phyloP scores from a whole-genome alignment of 768 basidiomycete genomes.

The Arthromyces matolae region DNA sequence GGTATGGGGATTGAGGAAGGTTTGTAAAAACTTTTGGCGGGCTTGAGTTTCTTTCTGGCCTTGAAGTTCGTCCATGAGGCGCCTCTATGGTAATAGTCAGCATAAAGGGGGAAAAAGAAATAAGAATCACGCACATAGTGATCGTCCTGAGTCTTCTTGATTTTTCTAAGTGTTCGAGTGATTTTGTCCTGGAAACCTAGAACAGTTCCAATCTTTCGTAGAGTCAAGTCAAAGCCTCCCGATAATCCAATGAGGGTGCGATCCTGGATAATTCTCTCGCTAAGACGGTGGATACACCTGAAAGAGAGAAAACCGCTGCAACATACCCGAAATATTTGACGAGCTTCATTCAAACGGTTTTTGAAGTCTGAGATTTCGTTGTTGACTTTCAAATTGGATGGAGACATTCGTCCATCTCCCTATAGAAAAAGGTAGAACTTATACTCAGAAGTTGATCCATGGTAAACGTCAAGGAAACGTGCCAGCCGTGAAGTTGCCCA shows the following conservation, averaged over 20 bases:
- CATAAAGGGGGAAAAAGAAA: too few relatives aligned
- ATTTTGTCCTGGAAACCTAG: neutral
- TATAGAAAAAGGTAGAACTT: too few relatives aligned
- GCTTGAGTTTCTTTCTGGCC: neutral
- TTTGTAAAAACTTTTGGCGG: neutral
- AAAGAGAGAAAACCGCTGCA: neutral
- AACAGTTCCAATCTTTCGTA: neutral
- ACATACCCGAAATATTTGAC: conserved; percentile 11
- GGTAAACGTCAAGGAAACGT: neutral
- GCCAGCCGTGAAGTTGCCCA: conserved; percentile 13
- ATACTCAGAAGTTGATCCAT: too few relatives aligned
- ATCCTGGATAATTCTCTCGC: conserved; percentile 5
- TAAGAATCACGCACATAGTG: neutral
- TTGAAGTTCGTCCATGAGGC: neutral
- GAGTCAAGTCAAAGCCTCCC: conserved; percentile 9
- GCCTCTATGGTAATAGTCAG: neutral
- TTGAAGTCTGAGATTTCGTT: conserved; percentile 14
- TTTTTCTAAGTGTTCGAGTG: neutral
- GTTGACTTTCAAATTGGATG: neutral
- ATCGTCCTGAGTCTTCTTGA: conserved; percentile 4
- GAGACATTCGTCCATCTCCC: neutral
- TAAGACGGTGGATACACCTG: neutral
- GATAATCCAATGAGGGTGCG: conserved; percentile 10
- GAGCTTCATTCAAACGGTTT: conserved; percentile 1
- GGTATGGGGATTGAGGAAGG: neutral